These are phyloP conservation scores for Polygonum maritimum DNA, from an alignment of 148 eudicot species.

Conservation along the genomic window DNA sequence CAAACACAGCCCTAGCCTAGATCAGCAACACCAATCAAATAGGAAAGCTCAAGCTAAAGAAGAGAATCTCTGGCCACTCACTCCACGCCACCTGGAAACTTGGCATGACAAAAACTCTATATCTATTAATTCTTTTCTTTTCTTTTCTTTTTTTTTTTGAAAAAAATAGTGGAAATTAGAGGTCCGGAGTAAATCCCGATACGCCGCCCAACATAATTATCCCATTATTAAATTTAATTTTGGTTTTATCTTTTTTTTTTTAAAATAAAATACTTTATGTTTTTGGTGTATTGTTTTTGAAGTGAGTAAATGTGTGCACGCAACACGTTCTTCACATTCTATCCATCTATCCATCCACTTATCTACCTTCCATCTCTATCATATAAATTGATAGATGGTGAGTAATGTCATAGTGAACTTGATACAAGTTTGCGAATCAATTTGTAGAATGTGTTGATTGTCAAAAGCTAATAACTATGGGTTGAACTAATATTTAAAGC, in stretches of 20 bases:
- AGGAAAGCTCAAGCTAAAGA: not conserved
- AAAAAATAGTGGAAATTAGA: not conserved
- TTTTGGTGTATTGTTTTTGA: not conserved
- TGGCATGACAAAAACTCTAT: not conserved
- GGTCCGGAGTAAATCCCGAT: conserved; percentile 8
- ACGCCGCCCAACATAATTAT: conserved; percentile 13
- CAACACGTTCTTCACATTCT: conserved; percentile 17
- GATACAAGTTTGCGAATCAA: too few relatives aligned
- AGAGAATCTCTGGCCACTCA: conserved; percentile 24
- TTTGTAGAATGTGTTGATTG: too few relatives aligned
- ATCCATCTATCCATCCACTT: too few relatives aligned
- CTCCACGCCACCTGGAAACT: conserved; percentile 27
- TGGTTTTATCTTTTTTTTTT: not conserved
- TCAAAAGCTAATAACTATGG: too few relatives aligned
- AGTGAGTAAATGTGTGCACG: conserved; percentile 19
- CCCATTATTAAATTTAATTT: not conserved
- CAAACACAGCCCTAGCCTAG: not conserved
- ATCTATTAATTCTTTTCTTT: too few relatives aligned
- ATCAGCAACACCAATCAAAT: not conserved
- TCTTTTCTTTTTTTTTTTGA: not conserved
- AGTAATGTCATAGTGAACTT: too few relatives aligned
- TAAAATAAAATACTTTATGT: not conserved
- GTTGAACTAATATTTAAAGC: too few relatives aligned
- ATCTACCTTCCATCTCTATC: not conserved
- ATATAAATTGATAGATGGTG: not conserved